Evolutionary conservation across 1,284 basidiomycete genomes (phyloP).

Genomic region (Leccinum huronense): DNA sequence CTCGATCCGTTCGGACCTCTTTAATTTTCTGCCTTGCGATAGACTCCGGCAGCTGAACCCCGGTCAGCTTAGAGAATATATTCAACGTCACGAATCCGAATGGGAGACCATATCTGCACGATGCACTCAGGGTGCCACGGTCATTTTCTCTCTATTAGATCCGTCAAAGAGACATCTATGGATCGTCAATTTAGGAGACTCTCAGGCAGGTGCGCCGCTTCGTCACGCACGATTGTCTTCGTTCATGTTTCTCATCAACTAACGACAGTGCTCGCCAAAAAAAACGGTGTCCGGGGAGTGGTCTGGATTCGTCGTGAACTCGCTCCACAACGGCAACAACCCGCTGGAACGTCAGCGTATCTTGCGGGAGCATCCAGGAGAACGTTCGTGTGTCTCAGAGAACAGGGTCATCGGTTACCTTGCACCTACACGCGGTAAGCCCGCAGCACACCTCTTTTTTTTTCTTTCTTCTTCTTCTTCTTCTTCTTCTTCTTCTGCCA

Average conservation of each 20-base stretch:
- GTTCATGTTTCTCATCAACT: slow-evolving; percentile 16
- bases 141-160: slow-evolving; percentile 55
- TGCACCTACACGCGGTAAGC: slow-evolving; percentile 62
- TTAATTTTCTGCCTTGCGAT: slow-evolving; percentile 44
- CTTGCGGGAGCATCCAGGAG: slow-evolving; percentile 52
- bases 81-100: slow-evolving; percentile 26
- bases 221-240: background rate
- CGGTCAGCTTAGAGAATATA: slow-evolving; percentile 27
- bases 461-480: too few relatives aligned
- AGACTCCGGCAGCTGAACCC: slow-evolving; percentile 29
- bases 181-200: slow-evolving; percentile 67
- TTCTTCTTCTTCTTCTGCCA: slow-evolving; percentile 3
- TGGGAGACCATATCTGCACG: slow-evolving; percentile 39
- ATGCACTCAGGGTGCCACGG: slow-evolving; percentile 63
- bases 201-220: slow-evolving; percentile 51
- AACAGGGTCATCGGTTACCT: slow-evolving; percentile 62
- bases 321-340: slow-evolving; percentile 58
- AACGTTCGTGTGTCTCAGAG: slow-evolving; percentile 48
- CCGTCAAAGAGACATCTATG: slow-evolving; percentile 52
- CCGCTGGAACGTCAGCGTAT: slow-evolving; percentile 48
- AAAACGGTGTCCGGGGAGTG: slow-evolving; percentile 38
- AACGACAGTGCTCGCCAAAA: slow-evolving; percentile 47
- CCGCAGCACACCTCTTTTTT: slow-evolving; percentile 10
- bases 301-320: slow-evolving; percentile 45
- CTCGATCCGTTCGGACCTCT: slow-evolving; percentile 45